Conservation (phyloP, 2,329 filamentous ascomycete species). For the Sporothrix mexicana region DNA sequence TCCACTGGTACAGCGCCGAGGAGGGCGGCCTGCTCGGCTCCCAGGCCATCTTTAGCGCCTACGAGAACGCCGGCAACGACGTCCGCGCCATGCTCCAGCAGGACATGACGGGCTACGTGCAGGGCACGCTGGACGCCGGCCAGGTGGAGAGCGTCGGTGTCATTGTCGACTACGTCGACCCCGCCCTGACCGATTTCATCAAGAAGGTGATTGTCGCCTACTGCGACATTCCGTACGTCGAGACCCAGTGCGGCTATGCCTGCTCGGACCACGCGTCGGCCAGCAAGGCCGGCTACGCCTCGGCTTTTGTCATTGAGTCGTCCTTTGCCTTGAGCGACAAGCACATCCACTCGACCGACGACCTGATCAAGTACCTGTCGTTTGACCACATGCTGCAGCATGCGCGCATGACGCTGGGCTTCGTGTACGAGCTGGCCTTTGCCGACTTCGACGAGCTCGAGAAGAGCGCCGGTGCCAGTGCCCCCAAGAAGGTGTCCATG, state of each 20-base stretch:
- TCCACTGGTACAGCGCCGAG: conserved; percentile 95
- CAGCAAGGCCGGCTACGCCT: conserved; percentile 68
- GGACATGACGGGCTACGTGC: conserved; percentile 93
- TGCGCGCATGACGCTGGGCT: conserved; percentile 57
- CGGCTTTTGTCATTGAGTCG: conserved; percentile 68
- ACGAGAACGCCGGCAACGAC: conserved; percentile 73
- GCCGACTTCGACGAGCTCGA: conserved; percentile 45
- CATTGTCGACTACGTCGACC: conserved; percentile 89
- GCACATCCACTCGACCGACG: conserved; percentile 75
- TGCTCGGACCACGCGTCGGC: conserved; percentile 74
- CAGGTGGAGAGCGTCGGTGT: conserved; percentile 86
- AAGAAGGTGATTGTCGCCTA: conserved; percentile 87
- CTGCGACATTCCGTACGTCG: conserved; percentile 71
- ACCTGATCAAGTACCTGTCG: conserved; percentile 71
- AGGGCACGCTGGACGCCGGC: conserved; percentile 81
- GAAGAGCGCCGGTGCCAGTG: conserved; percentile 33
- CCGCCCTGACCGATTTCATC: conserved; percentile 83
- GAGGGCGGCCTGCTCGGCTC: conserved; percentile 86
- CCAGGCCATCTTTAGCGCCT: conserved; percentile 85
- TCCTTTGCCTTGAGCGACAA: conserved; percentile 66
- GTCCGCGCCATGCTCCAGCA: conserved; percentile 98
- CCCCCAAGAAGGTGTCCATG: conserved; percentile 33
- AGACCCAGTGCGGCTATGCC: conserved; percentile 60
- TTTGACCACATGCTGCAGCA: conserved; percentile 72
- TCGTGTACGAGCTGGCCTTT: conserved; percentile 54